Evolutionary conservation across 352 stramenopile species (phyloP).

Genomic region (Thalassiosira mediterranea): DNA sequence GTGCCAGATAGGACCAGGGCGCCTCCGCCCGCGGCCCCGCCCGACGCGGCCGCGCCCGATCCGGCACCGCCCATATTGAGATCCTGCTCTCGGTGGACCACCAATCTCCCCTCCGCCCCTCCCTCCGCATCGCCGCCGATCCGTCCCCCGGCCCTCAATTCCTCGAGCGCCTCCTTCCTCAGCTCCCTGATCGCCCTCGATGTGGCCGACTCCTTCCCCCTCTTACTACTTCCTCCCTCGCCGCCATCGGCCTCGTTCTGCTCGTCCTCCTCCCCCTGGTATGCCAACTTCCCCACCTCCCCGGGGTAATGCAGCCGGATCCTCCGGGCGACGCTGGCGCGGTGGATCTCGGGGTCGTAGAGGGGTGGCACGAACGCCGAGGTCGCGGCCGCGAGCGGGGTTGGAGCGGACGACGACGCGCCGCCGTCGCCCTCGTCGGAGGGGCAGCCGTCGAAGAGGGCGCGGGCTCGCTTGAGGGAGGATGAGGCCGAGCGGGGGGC

Average conservation of each 20-base stretch:
- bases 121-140: not conserved
- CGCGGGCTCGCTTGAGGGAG: slow-evolving; percentile 58
- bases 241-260: not conserved
- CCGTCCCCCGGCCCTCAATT: slow-evolving; percentile 29
- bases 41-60: not conserved
- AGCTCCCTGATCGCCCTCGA: slow-evolving; percentile 34
- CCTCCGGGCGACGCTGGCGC: slow-evolving; percentile 28
- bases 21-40: slow-evolving; percentile 10
- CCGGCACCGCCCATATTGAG: not conserved
- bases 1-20: slow-evolving; percentile 5
- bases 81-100: slow-evolving; percentile 50
- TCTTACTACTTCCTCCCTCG: not conserved
- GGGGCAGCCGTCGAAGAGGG: slow-evolving; percentile 47
- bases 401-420: not conserved
- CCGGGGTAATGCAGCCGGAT: slow-evolving; percentile 44
- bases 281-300: slow-evolving; percentile 25
- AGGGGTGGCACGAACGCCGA: slow-evolving; percentile 38
- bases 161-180: slow-evolving; percentile 33
- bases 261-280: slow-evolving; percentile 19
- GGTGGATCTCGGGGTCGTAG: slow-evolving; percentile 34
- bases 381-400: slow-evolving; percentile 24
- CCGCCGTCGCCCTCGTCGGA: not conserved
- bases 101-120: slow-evolving; percentile 25
- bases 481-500: slow-evolving; percentile 44
- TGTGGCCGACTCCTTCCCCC: slow-evolving; percentile 33